Base-by-base conservation (phyloP, 2,329 filamentous ascomycete genomes). In the Venturia asperata region DNA sequence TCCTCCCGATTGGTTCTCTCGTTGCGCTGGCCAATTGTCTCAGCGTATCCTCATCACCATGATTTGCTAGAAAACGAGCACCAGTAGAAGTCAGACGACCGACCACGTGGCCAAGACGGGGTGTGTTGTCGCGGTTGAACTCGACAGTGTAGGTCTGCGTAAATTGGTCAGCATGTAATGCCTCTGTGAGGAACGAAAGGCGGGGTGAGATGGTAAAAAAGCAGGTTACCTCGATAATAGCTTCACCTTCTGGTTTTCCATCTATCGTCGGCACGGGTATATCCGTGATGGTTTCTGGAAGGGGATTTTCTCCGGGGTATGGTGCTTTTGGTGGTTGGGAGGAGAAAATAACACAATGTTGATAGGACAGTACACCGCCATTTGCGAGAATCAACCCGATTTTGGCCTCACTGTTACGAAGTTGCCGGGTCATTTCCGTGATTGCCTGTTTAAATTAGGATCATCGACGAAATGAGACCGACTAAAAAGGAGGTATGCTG, bases 361-460 rank as follows among this genome's bases (percentile, higher is more conserved):
- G 85, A 70, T 88, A 86, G 0, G 84, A 86, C n/a, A 87, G 68
- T 39, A 85, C 78, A 0, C 87, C 87, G 0, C 87, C 86, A 69
- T 89, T 89, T 1, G 86, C 86, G 17, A 89, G 79, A 4, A 89
- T 76, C 0, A 89, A 72, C 1, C 84, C 86, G 17, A 77, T 82
- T 3, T 72, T 76, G 1, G 77, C 77, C 30, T 75, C 77, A 0
- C 41, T 27, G 21, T 77, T 77, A 11, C 85, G 78, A 3, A 88
- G 71, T 65, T 80, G 15, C 77, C 82, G 77, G 77, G 70, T 70
- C 70, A 74, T 72, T 45, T 72, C 73, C 6, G 73, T 75, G 52
- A 77, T 64, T 30, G 74, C 47, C 52, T 58, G 3, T 3, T 1
- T 1, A 30, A 15, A 15, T 37, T 56, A 27, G 27, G 52, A 13